phyloP scores from a whole-genome alignment of 805 yeast genomes.

The Ogataea nitratoaversa region DNA sequence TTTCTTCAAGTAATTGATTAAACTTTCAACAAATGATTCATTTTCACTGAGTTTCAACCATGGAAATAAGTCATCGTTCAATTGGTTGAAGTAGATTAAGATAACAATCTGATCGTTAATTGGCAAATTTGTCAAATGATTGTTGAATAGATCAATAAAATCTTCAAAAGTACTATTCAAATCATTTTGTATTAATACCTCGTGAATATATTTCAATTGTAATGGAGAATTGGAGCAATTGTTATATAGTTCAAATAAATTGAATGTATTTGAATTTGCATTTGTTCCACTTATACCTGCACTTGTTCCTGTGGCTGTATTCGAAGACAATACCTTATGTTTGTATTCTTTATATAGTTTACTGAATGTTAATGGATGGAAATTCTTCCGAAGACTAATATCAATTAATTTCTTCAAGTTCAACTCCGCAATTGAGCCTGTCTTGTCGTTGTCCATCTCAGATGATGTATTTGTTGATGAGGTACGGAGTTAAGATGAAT shows the following conservation, averaged over 20 bases:
- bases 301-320: slow-evolving; percentile 11
- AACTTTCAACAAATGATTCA: slow-evolving; percentile 11
- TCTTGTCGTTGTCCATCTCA: too few relatives aligned
- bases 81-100: slow-evolving; percentile 26
- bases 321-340: slow-evolving; percentile 11
- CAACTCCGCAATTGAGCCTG: too few relatives aligned
- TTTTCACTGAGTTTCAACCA: slow-evolving; percentile 17
- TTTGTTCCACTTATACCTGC: too few relatives aligned
- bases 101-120: slow-evolving; percentile 21
- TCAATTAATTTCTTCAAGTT: slow-evolving; percentile 19
- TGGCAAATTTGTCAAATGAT: slow-evolving; percentile 10
- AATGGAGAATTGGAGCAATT: slow-evolving; percentile 14
- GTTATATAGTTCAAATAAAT: slow-evolving; percentile 17
- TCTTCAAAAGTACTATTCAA: slow-evolving; percentile 23
- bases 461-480: slow-evolving; percentile 16
- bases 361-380: slow-evolving; percentile 24
- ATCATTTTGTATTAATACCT: slow-evolving; percentile 25
- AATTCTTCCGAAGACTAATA: slow-evolving; percentile 19
- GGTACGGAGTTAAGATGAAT: too few relatives aligned
- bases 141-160: slow-evolving; percentile 17
- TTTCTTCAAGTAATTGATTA: slow-evolving; percentile 11
- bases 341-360: slow-evolving; percentile 26
- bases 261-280: too few relatives aligned
- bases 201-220: slow-evolving; percentile 27
- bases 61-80: slow-evolving; percentile 16